Percentiles rank a stretch among this genome's conserved stretches.
Conservation (phyloP, 108 stramenopile species). For the Nitzschia palea region DNA sequence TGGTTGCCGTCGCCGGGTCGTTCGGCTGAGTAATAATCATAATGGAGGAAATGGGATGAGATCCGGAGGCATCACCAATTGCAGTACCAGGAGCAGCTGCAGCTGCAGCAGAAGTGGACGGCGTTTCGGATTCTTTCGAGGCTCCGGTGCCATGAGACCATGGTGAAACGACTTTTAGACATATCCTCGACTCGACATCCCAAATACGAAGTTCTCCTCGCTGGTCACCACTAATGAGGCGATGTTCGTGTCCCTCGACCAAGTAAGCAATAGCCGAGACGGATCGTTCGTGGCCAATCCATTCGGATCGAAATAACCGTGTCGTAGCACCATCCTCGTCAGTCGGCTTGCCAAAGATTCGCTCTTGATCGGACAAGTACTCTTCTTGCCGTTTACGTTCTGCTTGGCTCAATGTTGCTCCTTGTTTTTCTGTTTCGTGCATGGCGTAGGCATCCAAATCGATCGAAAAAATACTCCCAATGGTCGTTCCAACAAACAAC, state of each 20-base stretch:
- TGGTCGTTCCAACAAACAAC: conserved; percentile 61
- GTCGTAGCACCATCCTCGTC: background rate
- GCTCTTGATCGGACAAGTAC: conserved; percentile 23
- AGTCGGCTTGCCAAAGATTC: conserved; percentile 30
- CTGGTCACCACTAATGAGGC: conserved; percentile 69
- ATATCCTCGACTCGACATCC: conserved; percentile 70
- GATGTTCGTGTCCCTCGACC: conserved; percentile 36
- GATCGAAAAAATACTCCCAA: conserved; percentile 70
- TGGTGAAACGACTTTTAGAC: conserved; percentile 60
- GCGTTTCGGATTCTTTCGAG: too few relatives aligned
- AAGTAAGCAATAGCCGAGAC: conserved; percentile 62
- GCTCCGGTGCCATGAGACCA: conserved; percentile 52
- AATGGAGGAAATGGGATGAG: conserved; percentile 64
- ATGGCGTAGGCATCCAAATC: conserved; percentile 74
- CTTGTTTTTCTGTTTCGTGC: conserved; percentile 42
- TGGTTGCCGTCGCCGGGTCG: background rate
- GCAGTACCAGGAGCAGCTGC: conserved; percentile 9
- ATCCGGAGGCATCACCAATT: conserved; percentile 5
- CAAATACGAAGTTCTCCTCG: conserved; percentile 79
- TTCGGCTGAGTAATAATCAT: conserved; percentile 36
- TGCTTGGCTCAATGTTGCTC: conserved; percentile 24
- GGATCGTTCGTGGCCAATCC: conserved; percentile 68
- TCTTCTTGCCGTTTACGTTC: conserved; percentile 11
- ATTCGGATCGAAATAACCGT: conserved; percentile 41
- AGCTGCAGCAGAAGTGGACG: background rate